Evolutionary conservation across 1,284 basidiomycete species (phyloP).

Genomic region (Clitocybe nebularis): DNA sequence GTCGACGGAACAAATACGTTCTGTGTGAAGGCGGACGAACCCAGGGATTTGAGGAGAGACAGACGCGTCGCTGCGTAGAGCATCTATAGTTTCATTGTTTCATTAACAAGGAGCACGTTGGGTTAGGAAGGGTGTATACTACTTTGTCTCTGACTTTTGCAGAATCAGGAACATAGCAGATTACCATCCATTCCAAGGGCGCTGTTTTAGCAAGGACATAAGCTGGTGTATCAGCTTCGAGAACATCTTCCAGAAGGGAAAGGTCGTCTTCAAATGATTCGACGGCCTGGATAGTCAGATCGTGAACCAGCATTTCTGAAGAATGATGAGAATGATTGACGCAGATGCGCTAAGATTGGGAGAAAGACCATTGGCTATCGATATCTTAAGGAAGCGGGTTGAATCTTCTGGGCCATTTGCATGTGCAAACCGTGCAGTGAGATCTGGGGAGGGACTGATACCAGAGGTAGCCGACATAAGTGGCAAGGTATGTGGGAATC

Average conservation of each 20-base stretch:
- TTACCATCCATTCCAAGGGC: conserved; percentile 61
- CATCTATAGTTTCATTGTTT: conserved; percentile 58
- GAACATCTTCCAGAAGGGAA: conserved; percentile 43
- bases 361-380: conserved; percentile 64
- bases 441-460: conserved; percentile 51
- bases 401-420: conserved; percentile 43
- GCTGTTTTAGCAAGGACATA: conserved; percentile 68
- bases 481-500: no score
- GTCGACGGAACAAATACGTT: conserved; percentile 80
- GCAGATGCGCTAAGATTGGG: conserved; percentile 19
- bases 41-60: conserved; percentile 71
- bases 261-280: conserved; percentile 61
- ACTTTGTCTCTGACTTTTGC: conserved; percentile 79
- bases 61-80: conserved; percentile 84
- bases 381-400: conserved; percentile 70
- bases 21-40: conserved; percentile 74
- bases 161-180: conserved; percentile 73
- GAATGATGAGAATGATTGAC: conserved; percentile 21
- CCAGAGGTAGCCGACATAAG: conserved; percentile 76
- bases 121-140: conserved; percentile 9
- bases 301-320: conserved; percentile 64
- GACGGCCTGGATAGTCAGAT: conserved; percentile 41
- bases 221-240: conserved; percentile 62
- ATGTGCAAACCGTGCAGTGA: conserved; percentile 50
- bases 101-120: conserved; percentile 3